Base-by-base conservation (phyloP, 352 stramenopile species). In the Globisporangium polare region DNA sequence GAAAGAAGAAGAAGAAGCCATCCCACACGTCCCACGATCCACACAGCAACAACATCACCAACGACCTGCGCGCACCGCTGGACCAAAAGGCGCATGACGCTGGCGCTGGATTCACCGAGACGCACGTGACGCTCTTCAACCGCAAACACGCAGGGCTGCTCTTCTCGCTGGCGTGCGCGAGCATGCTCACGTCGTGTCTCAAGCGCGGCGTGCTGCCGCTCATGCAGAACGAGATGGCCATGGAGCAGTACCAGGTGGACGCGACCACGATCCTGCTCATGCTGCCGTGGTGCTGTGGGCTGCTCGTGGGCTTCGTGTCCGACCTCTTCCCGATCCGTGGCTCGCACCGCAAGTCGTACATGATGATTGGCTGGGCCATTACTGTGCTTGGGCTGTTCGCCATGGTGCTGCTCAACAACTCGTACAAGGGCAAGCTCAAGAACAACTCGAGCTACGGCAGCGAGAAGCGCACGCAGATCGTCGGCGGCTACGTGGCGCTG, bases 161-260 rank as follows among this genome's bases (percentile, higher is more conserved):
- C 12, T 52, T 80, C 2, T 83, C 74, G 0, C 70, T 74, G 8
- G 62, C 59, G 26, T 77, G 71, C 20, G 70, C 75, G 50, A 76
- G 72, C 35, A 63, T 83, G 31, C 26, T 83, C 17, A 79, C 66
- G 42, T 79, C 58, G 33, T 75, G 65, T 47, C 54, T 83, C n/a
- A 79, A 83, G 47, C 68, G 68, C 31, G 72, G 70, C 2, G 64
- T 83, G 33, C 41, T 83, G 7, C 62, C 68, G 37, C 62, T 83
- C 24, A 65, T 80, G 42, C 50, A 77, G 24, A 15, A n/a, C 3
- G 69, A 83, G 56, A 58, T 83, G 24, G 51, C 67, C 24, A 74
- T 83, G 69, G 37, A 71, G 45, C 18, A 52, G 46, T 78, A 78
- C 26, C 74, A 80, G 63, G 49, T 69, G 27, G 65, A 75, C 37